These are phyloP conservation scores for Pythium volutum DNA, from an alignment of 352 stramenopile species.

Conservation along the genomic window DNA sequence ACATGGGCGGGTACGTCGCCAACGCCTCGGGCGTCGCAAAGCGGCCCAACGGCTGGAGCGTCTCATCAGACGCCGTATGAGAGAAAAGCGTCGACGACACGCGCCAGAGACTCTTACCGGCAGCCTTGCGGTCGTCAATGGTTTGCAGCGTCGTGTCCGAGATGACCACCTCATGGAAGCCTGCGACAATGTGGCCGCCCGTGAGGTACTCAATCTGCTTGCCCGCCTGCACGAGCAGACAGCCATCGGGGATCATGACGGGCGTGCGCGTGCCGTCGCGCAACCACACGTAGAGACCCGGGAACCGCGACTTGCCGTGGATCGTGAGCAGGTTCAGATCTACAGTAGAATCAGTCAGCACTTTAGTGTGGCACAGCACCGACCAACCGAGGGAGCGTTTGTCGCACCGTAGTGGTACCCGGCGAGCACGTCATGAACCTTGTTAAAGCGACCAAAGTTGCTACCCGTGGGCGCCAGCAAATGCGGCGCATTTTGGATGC, in stretches of 20 bases:
- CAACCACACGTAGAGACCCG: constrained; percentile 90
- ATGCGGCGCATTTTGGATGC: constrained; percentile 86
- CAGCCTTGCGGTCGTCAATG: constrained; percentile 67
- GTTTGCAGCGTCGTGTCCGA: constrained; percentile 65
- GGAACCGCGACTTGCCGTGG: constrained; percentile 91
- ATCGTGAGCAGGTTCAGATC: constrained; percentile 93
- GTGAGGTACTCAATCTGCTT: constrained; percentile 94
- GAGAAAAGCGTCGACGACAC: constrained; percentile 92
- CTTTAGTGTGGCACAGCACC: too few relatives aligned
- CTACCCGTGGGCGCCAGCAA: constrained; percentile 89
- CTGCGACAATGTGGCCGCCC: constrained; percentile 87
- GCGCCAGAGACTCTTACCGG: constrained; percentile 83
- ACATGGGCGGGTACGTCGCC: constrained; percentile 77
- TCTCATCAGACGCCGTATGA: constrained; percentile 89
- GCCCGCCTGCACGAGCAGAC: constrained; percentile 79
- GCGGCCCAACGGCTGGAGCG: constrained; percentile 69
- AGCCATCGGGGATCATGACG: constrained; percentile 89
- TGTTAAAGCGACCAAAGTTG: constrained; percentile 82
- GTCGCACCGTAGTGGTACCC: constrained; percentile 86
- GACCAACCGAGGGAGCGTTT: neutral
- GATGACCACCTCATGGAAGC: constrained; percentile 92
- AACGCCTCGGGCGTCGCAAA: constrained; percentile 71
- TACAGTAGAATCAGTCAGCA: constrained; percentile 1
- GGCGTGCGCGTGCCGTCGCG: constrained; percentile 80
- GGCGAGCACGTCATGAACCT: constrained; percentile 83